Evolutionary conservation across 1,284 basidiomycete species (phyloP).

Genomic region (Xerocomus minutiporus): DNA sequence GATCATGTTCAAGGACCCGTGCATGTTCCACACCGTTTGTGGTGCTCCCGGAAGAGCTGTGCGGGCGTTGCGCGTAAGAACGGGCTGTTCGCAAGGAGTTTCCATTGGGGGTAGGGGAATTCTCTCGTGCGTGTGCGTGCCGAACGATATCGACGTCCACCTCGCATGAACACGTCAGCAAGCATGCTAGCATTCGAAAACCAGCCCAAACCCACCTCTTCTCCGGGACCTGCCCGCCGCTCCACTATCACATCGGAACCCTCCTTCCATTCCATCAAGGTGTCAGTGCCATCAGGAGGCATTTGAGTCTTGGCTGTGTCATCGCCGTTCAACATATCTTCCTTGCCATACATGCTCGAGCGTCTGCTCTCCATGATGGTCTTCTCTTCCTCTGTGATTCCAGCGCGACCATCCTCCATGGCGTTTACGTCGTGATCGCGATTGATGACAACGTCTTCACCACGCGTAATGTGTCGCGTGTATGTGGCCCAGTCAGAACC

Average conservation of each 20-base stretch:
- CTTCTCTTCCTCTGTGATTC: conserved; percentile 33
- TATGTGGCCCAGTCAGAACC: conserved; percentile 74
- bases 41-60: conserved; percentile 4
- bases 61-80: conserved; percentile 12
- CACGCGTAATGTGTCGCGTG: conserved; percentile 62
- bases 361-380: conserved; percentile 25
- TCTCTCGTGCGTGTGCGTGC: conserved; percentile 13
- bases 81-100: conserved; percentile 1
- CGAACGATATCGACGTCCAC: conserved; percentile 27
- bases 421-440: conserved; percentile 49
- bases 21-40: not conserved
- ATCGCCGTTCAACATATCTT: conserved; percentile 13
- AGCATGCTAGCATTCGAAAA: not conserved
- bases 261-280: conserved; percentile 57
- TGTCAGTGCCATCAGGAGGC: conserved; percentile 44
- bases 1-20: not conserved
- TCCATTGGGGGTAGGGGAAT: conserved; percentile 1
- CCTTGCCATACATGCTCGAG: conserved; percentile 16
- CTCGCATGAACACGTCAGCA: conserved; percentile 20
- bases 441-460: conserved; percentile 78
- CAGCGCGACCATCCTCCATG: conserved; percentile 48
- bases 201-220: conserved; percentile 21
- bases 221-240: conserved; percentile 26
- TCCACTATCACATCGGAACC: conserved; percentile 55
- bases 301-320: conserved; percentile 27